Conservation (phyloP, 495 filamentous ascomycete species). For the Talaromyces nanjingensis region DNA sequence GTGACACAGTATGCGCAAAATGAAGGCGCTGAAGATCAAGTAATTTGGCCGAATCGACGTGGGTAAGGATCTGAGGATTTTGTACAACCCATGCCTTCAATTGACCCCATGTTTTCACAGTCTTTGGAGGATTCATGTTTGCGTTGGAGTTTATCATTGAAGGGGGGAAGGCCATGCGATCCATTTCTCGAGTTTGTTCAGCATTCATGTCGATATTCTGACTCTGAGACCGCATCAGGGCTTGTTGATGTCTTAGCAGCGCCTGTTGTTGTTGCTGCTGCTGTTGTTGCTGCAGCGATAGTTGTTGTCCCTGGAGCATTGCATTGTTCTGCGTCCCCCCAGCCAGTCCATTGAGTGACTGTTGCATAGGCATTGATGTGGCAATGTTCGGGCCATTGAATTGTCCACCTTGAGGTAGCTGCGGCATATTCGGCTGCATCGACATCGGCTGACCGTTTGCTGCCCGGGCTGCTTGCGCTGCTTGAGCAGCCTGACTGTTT, state of each 20-base stretch:
- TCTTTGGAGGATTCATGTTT: constrained; percentile 35
- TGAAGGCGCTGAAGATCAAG: constrained; percentile 48
- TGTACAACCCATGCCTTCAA: constrained; percentile 55
- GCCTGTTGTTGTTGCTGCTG: constrained; percentile 32
- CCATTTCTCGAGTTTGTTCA: constrained; percentile 42
- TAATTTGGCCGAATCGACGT: constrained; percentile 38
- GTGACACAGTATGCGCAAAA: constrained; percentile 34
- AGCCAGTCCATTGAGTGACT: constrained; percentile 24
- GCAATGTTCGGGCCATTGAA: constrained; percentile 32
- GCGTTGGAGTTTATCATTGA: constrained; percentile 28
- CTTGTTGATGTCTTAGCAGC: constrained; percentile 24
- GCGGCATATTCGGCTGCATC: constrained; percentile 26
- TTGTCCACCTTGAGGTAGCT: constrained; percentile 30
- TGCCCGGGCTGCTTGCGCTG: constrained; percentile 16
- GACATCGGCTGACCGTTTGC: constrained; percentile 20
- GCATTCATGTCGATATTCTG: constrained; percentile 35
- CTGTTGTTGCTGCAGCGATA: constrained; percentile 29
- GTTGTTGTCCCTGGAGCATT: constrained; percentile 31
- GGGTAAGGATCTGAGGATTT: constrained; percentile 39
- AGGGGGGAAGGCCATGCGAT: constrained; percentile 32
- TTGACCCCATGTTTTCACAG: constrained; percentile 65
- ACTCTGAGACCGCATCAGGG: constrained; percentile 32
- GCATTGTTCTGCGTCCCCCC: constrained; percentile 25
- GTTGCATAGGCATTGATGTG: constrained; percentile 26
- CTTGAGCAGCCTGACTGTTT: constrained; percentile 22